Percentiles rank a stretch among this genome's conserved stretches.
These are phyloP conservation scores for Silene uniflora DNA, from an alignment of 148 eudicot genomes.

Conservation along the genomic window DNA sequence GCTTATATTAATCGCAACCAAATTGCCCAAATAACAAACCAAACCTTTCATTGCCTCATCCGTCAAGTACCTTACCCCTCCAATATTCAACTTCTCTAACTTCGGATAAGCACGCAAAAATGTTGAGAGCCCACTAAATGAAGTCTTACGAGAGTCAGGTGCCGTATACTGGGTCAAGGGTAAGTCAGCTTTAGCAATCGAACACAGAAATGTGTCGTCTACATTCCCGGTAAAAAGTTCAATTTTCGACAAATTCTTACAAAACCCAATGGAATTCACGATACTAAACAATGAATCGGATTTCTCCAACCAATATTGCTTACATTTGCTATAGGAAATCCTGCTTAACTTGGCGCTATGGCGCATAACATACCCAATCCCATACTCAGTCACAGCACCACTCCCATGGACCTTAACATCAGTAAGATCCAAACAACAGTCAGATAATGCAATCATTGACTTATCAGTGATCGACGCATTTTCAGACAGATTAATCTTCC, in stretches of 20 bases:
- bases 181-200: conserved; percentile 3
- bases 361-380: neutral
- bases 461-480: neutral
- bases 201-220: neutral
- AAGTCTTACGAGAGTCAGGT: too few relatives aligned
- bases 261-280: too few relatives aligned
- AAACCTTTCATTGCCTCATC: neutral
- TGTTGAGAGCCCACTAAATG: neutral
- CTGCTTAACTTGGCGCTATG: neutral
- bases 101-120: neutral
- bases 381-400: too few relatives aligned
- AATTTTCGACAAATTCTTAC: neutral
- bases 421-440: too few relatives aligned
- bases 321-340: neutral
- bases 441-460: conserved; percentile 2
- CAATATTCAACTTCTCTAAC: neutral
- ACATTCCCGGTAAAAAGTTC: neutral
- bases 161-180: neutral
- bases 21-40: neutral
- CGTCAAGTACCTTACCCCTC: neutral
- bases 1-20: neutral
- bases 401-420: too few relatives aligned
- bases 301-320: neutral
- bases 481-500: neutral
- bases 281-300: neutral